Base-by-base conservation (phyloP, 2,329 filamentous ascomycete species). In the Colletotrichum aenigma region DNA sequence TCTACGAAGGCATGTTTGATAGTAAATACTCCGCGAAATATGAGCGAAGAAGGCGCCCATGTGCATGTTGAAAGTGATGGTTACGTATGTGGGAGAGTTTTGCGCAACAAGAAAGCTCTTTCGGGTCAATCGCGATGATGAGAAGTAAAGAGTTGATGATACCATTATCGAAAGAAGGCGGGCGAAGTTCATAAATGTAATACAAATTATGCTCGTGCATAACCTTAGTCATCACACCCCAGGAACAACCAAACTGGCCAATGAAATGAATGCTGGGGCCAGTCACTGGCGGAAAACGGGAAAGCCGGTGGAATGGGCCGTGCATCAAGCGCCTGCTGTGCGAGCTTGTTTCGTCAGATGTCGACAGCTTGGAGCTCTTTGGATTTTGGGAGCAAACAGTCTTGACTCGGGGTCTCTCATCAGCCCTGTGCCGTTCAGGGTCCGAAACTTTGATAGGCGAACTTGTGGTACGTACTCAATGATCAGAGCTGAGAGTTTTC, bases 331-430 rank as follows among this genome's bases (percentile, higher is more conserved):
- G 36, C 61, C 12, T 61, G 26, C 0, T 30, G n/a, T 52, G 38
- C 24, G 52, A 71, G 71, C 71, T 71, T 74, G 67, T 66, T 71
- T 74, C 61, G 67, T 74, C 67, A 61, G 67, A 66, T 66, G 67
- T 71, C 36, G 48, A 61, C 34, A 52, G 13, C 30, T 56, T 13
- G 43, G 43, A 52, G 43, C 43, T 52, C 43, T 52, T 13, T 52
- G 43, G 43, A 62, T 16, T 26, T 38, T 38, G 28, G 21, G 36
- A 21, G 34, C 13, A 26, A 15, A 16, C 34, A 43, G 15, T 32
- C 36, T 64, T 58, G 48, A 36, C 26, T 61, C 38, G 8, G 21
- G 8, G 60, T 62, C 24, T 52, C 21, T 52, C 43, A 24, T 43
- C 66, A 70, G 30, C 48, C 66, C 34, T 30, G 60, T 36, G 60